Base-by-base conservation (phyloP, 2,329 filamentous ascomycete genomes). In the Fusarium xylarioides region DNA sequence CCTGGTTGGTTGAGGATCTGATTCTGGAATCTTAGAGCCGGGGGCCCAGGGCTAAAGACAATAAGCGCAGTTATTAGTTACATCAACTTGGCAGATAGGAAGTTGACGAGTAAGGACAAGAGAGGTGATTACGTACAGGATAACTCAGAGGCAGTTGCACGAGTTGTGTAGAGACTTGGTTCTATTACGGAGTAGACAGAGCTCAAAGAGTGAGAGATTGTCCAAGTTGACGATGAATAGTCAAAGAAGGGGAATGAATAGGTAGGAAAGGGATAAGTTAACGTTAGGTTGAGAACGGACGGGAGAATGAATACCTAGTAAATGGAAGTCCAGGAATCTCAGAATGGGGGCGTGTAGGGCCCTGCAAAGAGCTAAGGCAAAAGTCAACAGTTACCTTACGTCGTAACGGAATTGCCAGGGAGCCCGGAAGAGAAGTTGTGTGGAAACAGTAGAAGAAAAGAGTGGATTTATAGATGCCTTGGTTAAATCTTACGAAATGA, bases 1-100 rank as follows among this genome's bases (percentile, higher is more conserved):
- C 71, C 76, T 78, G 76, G 76, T 77, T 78, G 76, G 76, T 67
- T 70, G 67, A 78, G 64, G 55, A 77, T 77, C 68, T 74, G 71
- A 74, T 68, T 77, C 73, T 75, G 76, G 75, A 77, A 77, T 76
- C 75, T 76, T 74, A 71, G 56, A 74, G 64, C 62, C 69, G 55
- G 74, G 61, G 62, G 34, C 54, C 50, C 62, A 76, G 71, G 75
- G 69, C 73, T 76, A 74, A 74, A 75, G 63, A 59, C 64, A 75
- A 75, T 54, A 75, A 76, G 74, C 74, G 70, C 73, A 68, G 42
- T 74, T 54, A 47, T 74, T 54, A 47, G 44, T 47, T 47, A 38
- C 9, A 30, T 30, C 62, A 73, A 73, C 61, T 73, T 66, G 71
- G 71, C 57, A 74, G 61, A 70, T 63, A 70, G 40, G 52, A 46